A percentile compares a stretch with the other conserved stretches of the same genome.
phyloP scores from a whole-genome alignment of 2,329 filamentous ascomycete species.

The Metarhizium album region DNA sequence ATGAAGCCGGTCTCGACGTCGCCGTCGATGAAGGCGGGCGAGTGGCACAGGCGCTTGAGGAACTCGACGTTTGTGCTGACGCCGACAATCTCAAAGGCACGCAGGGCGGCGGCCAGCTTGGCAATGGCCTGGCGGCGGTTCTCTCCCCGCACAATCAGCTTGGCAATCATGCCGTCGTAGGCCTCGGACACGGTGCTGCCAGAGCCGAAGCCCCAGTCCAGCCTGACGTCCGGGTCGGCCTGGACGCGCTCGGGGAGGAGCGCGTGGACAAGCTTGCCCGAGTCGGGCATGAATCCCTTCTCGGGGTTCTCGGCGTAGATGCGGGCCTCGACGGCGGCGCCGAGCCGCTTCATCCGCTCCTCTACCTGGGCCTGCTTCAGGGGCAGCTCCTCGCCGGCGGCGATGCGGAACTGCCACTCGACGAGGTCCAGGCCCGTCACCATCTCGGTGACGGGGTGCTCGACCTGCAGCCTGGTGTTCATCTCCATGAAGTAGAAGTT shows the following conservation, averaged over 20 bases:
- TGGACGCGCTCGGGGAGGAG: constrained; percentile 54
- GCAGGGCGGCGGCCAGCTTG: constrained; percentile 69
- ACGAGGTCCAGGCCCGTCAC: constrained; percentile 67
- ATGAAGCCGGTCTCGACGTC: constrained; percentile 96
- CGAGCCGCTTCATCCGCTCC: constrained; percentile 58
- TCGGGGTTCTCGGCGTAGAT: constrained; percentile 96
- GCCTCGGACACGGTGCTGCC: constrained; percentile 89
- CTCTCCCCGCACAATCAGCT: constrained; percentile 81
- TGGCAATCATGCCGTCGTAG: constrained; percentile 98
- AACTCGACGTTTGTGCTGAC: constrained; percentile 96
- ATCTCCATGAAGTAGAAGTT: constrained; percentile 78
- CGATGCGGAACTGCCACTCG: constrained; percentile 85
- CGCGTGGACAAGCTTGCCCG: constrained; percentile 76
- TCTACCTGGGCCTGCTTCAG: constrained; percentile 56
- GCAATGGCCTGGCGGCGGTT: constrained; percentile 72
- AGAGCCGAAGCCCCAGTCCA: constrained; percentile 86
- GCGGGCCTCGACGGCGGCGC: constrained; percentile 86
- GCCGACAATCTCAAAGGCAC: constrained; percentile 85
- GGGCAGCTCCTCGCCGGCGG: constrained; percentile 45
- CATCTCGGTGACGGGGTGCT: constrained; percentile 81
- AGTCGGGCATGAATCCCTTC: constrained; percentile 87
- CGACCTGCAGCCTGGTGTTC: constrained; percentile 86
- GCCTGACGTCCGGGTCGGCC: constrained; percentile 62
- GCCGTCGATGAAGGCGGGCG: constrained; percentile 70
- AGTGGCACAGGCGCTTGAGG: constrained; percentile 75